Base-by-base conservation (phyloP, 2,329 filamentous ascomycete species). In the Spiromastix sp. region DNA sequence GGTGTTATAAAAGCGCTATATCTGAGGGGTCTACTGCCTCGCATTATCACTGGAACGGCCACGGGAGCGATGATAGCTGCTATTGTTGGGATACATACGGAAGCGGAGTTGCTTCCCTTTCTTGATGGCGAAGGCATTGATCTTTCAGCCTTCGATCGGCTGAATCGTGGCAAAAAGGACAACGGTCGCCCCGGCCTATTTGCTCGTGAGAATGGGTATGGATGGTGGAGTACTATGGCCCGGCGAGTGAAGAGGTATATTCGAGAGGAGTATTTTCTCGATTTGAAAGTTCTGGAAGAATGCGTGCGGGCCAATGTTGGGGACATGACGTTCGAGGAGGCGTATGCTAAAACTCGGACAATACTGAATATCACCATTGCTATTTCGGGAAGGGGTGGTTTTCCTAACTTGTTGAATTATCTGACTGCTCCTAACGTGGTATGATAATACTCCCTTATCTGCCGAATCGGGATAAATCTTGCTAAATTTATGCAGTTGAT, bases 341-440 rank as follows among this genome's bases (percentile, higher is more conserved):
- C 89, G 0, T 94, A 87, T 51, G 74, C 79, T 34, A 76, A 77
- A 42, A 94, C 85, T 25, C 91, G 91, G 52, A 71, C 85, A 33
- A 78, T 93, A 3, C 65, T 96, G 47, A 95, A 95, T 54, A 95
- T 96, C 44, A 94, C 86, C 0, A 79, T 95, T 15, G 82, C 83
- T 0, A 84, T 81, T 2, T 77, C 77, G 15, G 77, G 75, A 4
- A 75, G 79, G 42, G 78, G 76, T 10, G 85, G 84, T 21, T 77
- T 89, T 1, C 87, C 87, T 2, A 86, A 81, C 30, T 63, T 95
- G 20, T 71, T 96, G 21, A 96, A 95, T 57, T 91, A 95, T 53
- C 70, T 95, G 33, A 95, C 87, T 2, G 84, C 89, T 2, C 89
- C 89, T 3, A 89, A 95, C 52, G 86, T 95, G 49, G 82, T 86